Evolutionary conservation across 345 rosid genomes (phyloP), one percentile per base, ranked within the genome.

Genomic region (Gossypium herbaceum): DNA sequence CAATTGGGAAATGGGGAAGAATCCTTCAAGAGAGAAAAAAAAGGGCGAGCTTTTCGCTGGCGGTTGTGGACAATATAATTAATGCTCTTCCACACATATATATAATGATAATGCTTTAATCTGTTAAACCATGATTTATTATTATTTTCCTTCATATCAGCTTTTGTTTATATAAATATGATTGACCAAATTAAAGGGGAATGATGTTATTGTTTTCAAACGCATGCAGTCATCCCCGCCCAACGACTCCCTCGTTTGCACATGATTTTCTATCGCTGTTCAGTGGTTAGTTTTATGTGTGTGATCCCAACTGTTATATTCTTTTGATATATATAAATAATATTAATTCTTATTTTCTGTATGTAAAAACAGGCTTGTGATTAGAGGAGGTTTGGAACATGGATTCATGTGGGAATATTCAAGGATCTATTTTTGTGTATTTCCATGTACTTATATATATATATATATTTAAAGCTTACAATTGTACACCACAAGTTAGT

Each of bases 401-500:
- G 64, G 64, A 24, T 41, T 72, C 74, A 71, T 71, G 63, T 71
- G 74, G 50, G 74, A 54, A 71, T 39, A 71, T 71, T 62, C 63
- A 39, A 71, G 51, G 19, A 56, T 39, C 63, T 51, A 13, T 56
- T 9, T 19, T 5, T 11, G 9, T 45, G n/a, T 54, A 52, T 9
- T 54, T 71, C 51, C 12, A 39, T 7, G 64, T 43, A 55, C 25
- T 71, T n/a, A 41, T 12, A 51, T n/a, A 39, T 29, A 51, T n/a
- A 39, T 29, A 39, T 9, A 10, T 3, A 27, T 7, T 47, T 47
- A 57, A 55, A 55, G 20, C 12, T 47, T 24, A 7, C 48, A 25
- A 48, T 16, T 16, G 44, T 61, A 34, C 43, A 55, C 58, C 58
- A n/a, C 22, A n/a, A 17, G 8, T 55, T 19, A n/a, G 58, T 55